Conservation (phyloP, 176 grass and related monocot species). For the Phoenix dactylifera region DNA sequence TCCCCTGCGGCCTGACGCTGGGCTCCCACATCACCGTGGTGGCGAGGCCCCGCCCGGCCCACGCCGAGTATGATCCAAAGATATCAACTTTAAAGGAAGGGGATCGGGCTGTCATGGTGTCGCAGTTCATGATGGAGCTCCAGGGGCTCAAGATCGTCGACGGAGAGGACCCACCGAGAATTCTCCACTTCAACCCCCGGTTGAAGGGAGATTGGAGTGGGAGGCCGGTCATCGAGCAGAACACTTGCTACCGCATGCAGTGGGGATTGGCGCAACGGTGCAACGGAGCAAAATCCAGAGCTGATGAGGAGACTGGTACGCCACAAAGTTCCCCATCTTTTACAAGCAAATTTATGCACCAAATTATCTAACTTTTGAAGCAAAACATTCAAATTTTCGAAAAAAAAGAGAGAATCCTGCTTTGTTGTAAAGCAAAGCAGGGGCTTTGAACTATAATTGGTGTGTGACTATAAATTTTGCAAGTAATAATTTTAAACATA, state of each 20-base stretch:
- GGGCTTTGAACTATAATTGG: neutral
- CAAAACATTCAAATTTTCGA: too few species aligned
- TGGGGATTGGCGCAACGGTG: constrained; percentile 74
- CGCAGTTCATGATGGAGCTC: constrained; percentile 99
- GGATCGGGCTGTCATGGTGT: constrained; percentile 73
- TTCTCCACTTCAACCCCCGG: constrained; percentile 90
- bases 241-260: constrained; percentile 98
- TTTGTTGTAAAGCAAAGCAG: neutral
- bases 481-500: too few species aligned
- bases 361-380: too few species aligned
- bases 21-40: constrained; percentile 79
- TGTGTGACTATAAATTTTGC: too few species aligned
- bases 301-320: constrained; percentile 75
- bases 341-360: too few species aligned
- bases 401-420: neutral
- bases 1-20: constrained; percentile 90
- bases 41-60: constrained; percentile 50
- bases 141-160: constrained; percentile 78
- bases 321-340: too few species aligned
- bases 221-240: constrained; percentile 90
- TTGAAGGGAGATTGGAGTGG: constrained; percentile 91
- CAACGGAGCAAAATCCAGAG: constrained; percentile 71
- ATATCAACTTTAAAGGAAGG: constrained; percentile 61
- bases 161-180: constrained; percentile 90
- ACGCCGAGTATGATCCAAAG: constrained; percentile 69